Conservation (phyloP, 805 yeast species). For the Candida palmyrensis region DNA sequence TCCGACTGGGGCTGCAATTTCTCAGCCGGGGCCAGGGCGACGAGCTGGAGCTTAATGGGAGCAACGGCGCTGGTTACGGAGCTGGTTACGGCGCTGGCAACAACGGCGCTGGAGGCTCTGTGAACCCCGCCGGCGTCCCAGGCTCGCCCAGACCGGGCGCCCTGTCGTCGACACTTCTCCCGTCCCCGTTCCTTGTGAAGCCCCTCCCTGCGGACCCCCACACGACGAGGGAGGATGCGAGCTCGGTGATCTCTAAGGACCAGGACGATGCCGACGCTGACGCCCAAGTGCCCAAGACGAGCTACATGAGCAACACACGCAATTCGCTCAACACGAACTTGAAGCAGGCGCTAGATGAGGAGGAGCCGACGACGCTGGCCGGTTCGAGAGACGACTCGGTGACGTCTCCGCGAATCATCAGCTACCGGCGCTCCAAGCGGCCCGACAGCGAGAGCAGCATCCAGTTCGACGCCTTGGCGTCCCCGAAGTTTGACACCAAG, state of each 20-base stretch:
- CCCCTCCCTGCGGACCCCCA: slow-evolving; percentile 48
- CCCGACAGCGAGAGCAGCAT: slow-evolving; percentile 25
- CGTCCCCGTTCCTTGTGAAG: slow-evolving; percentile 32
- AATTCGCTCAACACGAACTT: slow-evolving; percentile 1
- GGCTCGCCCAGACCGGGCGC: background rate
- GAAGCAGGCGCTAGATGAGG: background rate
- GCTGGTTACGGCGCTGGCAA: no score
- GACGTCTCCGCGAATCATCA: slow-evolving; percentile 33
- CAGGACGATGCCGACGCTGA: slow-evolving; percentile 16
- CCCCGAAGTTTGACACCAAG: slow-evolving; percentile 29
- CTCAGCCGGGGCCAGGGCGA: no score
- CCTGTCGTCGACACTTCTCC: slow-evolving; percentile 21
- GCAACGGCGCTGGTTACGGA: no score
- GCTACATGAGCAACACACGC: slow-evolving; percentile 5
- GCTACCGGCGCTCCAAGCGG: slow-evolving; percentile 32
- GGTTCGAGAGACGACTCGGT: background rate
- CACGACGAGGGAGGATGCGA: slow-evolving; percentile 49
- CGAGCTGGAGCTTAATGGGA: no score
- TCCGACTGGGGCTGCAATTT: no score
- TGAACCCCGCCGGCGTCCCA: background rate
- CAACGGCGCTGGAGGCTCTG: no score
- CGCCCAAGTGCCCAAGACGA: slow-evolving; percentile 19
- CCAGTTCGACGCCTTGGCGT: slow-evolving; percentile 7
- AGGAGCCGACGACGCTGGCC: background rate
- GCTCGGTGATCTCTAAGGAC: slow-evolving; percentile 23